These are phyloP conservation scores for Novymonas esmeraldas DNA, from an alignment of 208 protist species.

Conservation along the genomic window DNA sequence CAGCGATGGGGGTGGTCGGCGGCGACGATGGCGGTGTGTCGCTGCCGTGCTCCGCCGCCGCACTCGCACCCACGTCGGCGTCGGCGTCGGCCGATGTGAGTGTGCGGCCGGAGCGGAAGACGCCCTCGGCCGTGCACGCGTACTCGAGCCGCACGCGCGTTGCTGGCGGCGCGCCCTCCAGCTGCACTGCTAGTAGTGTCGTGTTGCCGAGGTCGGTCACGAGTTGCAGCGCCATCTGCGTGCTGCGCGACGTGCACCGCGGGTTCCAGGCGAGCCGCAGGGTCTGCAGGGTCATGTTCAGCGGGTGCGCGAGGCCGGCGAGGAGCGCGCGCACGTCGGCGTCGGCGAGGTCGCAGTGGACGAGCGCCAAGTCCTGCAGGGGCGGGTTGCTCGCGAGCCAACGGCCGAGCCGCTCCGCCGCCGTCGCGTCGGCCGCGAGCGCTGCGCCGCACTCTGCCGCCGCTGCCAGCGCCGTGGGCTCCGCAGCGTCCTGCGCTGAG, in stretches of 20 bases:
- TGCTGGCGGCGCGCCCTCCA: constrained; percentile 19
- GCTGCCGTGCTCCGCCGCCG: background rate
- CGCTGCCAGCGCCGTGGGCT: constrained; percentile 3
- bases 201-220: constrained; percentile 17
- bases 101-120: constrained; percentile 32
- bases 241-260: constrained; percentile 28
- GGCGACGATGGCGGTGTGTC: background rate
- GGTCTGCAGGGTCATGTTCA: background rate
- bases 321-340: constrained; percentile 48
- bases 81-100: background rate
- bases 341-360: constrained; percentile 70
- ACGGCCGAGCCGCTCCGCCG: constrained; percentile 19
- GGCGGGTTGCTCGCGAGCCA: constrained; percentile 47
- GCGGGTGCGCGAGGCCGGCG: constrained; percentile 28
- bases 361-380: constrained; percentile 55
- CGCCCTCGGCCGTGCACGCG: constrained; percentile 22
- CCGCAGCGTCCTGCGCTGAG: background rate
- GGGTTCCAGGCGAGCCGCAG: constrained; percentile 28
- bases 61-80: background rate
- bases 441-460: background rate
- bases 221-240: constrained; percentile 18
- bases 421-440: background rate
- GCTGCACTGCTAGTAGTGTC: constrained; percentile 14
- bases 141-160: constrained; percentile 32
- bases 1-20: background rate